These are phyloP conservation scores for Solanum commersonii DNA, from an alignment of 257 asterid species.

Conservation along the genomic window DNA sequence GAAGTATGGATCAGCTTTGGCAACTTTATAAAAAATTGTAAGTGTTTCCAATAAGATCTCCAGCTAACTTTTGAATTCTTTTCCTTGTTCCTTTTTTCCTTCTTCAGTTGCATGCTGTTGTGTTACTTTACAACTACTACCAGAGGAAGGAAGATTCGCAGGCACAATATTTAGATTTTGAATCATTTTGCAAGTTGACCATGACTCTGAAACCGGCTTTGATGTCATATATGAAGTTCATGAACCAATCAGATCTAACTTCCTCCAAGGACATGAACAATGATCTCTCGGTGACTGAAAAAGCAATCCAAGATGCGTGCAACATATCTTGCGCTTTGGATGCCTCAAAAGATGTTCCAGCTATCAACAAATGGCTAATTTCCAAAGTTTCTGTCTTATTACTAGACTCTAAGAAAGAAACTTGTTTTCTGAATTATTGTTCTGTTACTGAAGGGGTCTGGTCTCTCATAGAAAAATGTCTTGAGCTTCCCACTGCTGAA, in stretches of 20 bases:
- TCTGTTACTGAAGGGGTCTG: conserved; percentile 48
- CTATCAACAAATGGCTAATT: conserved; percentile 29
- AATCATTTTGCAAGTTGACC: conserved; percentile 42
- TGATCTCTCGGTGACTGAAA: conserved; percentile 45
- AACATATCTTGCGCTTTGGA: conserved; percentile 35
- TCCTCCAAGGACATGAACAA: conserved; percentile 11
- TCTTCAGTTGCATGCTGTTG: conserved; percentile 69
- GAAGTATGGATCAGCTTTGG: not conserved
- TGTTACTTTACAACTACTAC: conserved; percentile 75
- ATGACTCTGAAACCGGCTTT: conserved; percentile 26
- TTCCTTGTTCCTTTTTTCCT: not conserved
- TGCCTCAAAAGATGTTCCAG: conserved; percentile 26
- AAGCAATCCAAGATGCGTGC: conserved; percentile 57
- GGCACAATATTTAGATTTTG: conserved; percentile 25
- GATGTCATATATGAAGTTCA: conserved; percentile 30
- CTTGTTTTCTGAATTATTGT: conserved; percentile 33
- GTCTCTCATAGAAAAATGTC: conserved; percentile 46
- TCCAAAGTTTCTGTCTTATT: conserved; percentile 51
- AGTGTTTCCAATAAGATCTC: not conserved
- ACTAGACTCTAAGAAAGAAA: conserved; percentile 38
- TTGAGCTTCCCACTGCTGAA: conserved; percentile 6
- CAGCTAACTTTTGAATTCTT: not conserved
- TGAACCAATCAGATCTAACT: not conserved
- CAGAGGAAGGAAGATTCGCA: conserved; percentile 42
- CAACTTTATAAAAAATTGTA: not conserved